A percentile compares a stretch with the other conserved stretches of the same genome.
phyloP scores from a whole-genome alignment of 2,329 filamentous ascomycete genomes.

The Curvularia sp. region DNA sequence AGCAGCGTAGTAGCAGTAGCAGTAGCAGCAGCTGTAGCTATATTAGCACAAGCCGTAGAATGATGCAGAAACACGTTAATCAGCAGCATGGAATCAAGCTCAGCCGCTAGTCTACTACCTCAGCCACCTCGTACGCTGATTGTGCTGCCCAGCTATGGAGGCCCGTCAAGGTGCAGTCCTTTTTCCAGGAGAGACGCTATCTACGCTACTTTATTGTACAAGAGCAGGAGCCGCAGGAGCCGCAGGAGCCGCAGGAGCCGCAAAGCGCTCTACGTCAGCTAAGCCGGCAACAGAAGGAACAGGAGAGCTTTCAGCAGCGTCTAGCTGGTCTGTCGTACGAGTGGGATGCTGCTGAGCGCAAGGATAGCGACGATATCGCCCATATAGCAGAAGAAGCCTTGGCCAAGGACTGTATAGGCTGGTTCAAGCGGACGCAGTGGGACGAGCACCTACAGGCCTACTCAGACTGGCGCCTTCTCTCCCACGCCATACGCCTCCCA shows the following conservation, averaged over 20 bases:
- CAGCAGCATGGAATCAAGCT: slow-evolving; percentile 1
- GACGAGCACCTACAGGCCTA: slow-evolving; percentile 7
- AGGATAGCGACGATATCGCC: too few species aligned
- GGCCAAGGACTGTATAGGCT: slow-evolving; percentile 2
- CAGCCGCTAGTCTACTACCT: not conserved
- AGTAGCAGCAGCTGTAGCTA: too few species aligned
- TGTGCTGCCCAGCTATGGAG: slow-evolving; percentile 2
- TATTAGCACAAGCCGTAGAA: not conserved
- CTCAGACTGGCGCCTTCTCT: slow-evolving; percentile 2
- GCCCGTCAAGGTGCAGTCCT: slow-evolving; percentile 7
- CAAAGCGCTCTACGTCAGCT: too few species aligned
- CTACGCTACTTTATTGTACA: slow-evolving; percentile 1
- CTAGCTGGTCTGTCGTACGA: not conserved
- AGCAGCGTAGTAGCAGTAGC: too few species aligned
- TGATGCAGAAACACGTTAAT: not conserved
- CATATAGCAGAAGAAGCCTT: not conserved
- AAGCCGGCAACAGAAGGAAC: not conserved
- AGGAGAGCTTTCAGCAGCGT: not conserved
- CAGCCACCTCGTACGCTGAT: slow-evolving; percentile 1
- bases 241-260: too few species aligned
- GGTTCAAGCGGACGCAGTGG: slow-evolving; percentile 7
- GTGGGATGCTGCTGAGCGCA: not conserved
- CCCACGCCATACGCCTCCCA: slow-evolving; percentile 3
- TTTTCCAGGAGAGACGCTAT: not conserved
- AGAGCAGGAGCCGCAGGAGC: slow-evolving; percentile 19